Percentiles rank a stretch among this genome's conserved stretches.
These are phyloP conservation scores for Candida sp. DNA, from an alignment of 1,139 yeast species.

Conservation along the genomic window DNA sequence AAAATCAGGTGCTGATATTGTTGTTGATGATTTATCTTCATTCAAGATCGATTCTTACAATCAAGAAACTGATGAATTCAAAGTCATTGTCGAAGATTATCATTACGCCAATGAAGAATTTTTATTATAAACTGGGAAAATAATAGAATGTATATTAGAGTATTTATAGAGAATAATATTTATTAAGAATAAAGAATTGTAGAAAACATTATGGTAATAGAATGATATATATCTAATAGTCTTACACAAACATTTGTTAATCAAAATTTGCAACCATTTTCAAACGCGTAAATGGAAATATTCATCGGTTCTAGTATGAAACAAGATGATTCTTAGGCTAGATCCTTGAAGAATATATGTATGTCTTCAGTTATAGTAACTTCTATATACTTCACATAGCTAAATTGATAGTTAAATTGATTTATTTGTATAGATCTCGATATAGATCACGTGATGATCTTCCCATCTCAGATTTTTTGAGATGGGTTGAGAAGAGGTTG, in stretches of 20 bases:
- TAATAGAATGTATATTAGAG: slow-evolving; percentile 4
- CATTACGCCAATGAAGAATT: slow-evolving; percentile 45
- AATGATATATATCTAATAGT: no score
- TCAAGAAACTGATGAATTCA: slow-evolving; percentile 44
- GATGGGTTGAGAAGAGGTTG: background rate
- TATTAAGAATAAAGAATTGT: background rate
- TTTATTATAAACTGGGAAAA: slow-evolving; percentile 19
- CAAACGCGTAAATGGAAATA: background rate
- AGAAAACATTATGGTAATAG: background rate
- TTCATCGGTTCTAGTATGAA: no score
- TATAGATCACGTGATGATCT: no score
- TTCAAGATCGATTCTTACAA: slow-evolving; percentile 43
- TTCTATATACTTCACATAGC: no score
- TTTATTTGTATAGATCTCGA: no score
- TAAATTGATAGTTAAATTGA: no score
- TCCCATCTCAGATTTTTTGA: background rate
- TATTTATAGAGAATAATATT: slow-evolving; percentile 1
- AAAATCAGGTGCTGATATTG: slow-evolving; percentile 77
- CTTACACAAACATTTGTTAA: background rate
- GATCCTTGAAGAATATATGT: no score
- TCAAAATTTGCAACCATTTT: background rate
- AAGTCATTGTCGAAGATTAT: slow-evolving; percentile 41
- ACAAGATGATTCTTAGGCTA: no score
- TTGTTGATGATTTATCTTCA: slow-evolving; percentile 64
- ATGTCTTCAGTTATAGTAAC: no score